Conservation (phyloP, 495 filamentous ascomycete species). For the Neurospora sp. region DNA sequence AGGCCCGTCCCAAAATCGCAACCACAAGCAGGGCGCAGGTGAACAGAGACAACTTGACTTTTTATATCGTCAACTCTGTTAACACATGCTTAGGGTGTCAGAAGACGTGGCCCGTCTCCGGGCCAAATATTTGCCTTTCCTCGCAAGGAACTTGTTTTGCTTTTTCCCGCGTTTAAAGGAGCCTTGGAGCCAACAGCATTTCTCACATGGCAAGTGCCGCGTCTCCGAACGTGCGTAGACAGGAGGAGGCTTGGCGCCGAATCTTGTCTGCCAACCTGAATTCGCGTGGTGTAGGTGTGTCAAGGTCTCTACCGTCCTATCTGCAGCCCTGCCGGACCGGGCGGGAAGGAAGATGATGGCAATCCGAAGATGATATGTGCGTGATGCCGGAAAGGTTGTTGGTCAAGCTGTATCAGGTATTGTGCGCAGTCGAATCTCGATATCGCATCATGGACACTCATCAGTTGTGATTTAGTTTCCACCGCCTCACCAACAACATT, state of each 20-base stretch:
- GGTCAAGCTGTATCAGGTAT: neutral
- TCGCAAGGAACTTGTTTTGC: neutral
- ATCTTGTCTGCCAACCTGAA: neutral
- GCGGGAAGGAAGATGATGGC: neutral
- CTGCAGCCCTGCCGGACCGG: neutral
- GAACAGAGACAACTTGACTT: neutral
- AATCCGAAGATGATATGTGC: neutral
- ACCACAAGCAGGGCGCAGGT: neutral
- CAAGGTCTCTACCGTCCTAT: neutral
- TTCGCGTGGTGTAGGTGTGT: neutral
- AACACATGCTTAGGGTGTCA: neutral
- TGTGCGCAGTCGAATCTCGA: neutral
- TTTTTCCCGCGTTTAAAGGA: neutral
- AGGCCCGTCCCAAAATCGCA: neutral
- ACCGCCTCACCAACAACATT: neutral
- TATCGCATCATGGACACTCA: neutral
- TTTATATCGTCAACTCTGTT: neutral
- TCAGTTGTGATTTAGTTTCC: neutral
- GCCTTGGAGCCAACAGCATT: neutral
- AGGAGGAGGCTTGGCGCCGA: neutral
- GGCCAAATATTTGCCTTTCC: too few relatives aligned
- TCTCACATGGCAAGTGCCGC: neutral
- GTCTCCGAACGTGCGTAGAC: neutral
- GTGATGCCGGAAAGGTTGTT: neutral
- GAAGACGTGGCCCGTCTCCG: neutral